Conservation (phyloP, 192 early-diverging fungal genomes). For the Podochytrium sp. region DNA sequence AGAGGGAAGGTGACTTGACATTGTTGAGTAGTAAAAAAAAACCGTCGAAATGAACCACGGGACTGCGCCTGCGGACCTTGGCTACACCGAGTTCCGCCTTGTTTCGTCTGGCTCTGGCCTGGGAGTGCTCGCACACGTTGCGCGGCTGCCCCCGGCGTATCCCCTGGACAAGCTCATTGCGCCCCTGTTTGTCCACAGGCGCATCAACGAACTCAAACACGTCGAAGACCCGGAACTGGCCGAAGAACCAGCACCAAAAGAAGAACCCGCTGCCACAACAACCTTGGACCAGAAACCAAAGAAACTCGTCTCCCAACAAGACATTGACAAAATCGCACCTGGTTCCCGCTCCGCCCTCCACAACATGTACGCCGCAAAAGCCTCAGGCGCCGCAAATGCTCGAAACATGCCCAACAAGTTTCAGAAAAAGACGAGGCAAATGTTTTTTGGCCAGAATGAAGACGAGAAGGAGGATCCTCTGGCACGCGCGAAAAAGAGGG, state of each 20-base stretch:
- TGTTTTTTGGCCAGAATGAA: constrained; percentile 38
- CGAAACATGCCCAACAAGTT: constrained; percentile 30
- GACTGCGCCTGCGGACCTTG: too few species aligned
- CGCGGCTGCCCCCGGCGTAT: constrained; percentile 25
- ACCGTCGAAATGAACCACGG: too few species aligned
- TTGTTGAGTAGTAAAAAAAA: too few species aligned
- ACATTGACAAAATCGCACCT: constrained; percentile 14
- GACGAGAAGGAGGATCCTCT: constrained; percentile 12
- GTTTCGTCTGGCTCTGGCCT: not conserved
- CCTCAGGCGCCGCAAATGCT: not conserved
- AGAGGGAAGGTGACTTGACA: too few species aligned
- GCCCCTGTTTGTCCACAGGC: constrained; percentile 39
- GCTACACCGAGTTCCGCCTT: constrained; percentile 31
- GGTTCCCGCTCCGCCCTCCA: constrained; percentile 1
- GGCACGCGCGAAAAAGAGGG: constrained; percentile 18
- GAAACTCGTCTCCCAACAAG: not conserved
- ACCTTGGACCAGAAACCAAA: constrained; percentile 4
- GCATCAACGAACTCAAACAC: constrained; percentile 35
- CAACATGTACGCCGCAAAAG: constrained; percentile 6
- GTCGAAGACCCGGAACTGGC: not conserved
- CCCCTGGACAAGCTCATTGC: constrained; percentile 28
- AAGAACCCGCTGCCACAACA: constrained; percentile 4
- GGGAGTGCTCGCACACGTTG: constrained; percentile 43
- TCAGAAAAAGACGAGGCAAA: constrained; percentile 54
- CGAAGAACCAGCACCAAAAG: not conserved